Percentiles rank a stretch among this genome's conserved stretches.
Evolutionary conservation across 2,329 filamentous ascomycete genomes (phyloP).

Genomic region (Neonectria sp.): DNA sequence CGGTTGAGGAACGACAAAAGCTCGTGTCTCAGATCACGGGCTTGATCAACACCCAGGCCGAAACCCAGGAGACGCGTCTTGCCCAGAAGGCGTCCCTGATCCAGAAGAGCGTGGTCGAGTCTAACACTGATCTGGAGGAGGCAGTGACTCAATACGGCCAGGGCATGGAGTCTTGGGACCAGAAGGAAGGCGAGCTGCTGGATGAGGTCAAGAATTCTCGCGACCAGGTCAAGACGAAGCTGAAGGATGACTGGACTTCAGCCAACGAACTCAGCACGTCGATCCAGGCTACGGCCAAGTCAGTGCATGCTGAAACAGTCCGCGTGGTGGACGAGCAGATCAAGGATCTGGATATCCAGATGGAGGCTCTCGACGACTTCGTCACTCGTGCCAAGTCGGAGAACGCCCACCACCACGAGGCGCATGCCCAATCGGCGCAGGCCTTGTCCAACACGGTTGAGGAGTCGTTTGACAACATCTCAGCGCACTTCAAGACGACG

Average conservation of each 20-base stretch:
- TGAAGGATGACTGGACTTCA: constrained; percentile 88
- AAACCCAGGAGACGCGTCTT: constrained; percentile 81
- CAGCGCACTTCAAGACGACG: constrained; percentile 78
- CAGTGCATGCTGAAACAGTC: constrained; percentile 91
- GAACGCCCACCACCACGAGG: constrained; percentile 83
- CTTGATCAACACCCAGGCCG: constrained; percentile 82
- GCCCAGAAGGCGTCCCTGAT: constrained; percentile 74
- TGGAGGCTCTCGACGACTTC: constrained; percentile 92
- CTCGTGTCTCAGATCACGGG: constrained; percentile 82
- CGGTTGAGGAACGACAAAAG: constrained; percentile 80
- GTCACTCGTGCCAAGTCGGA: constrained; percentile 85
- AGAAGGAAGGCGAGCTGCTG: constrained; percentile 77
- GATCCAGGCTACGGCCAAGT: constrained; percentile 86
- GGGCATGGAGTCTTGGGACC: constrained; percentile 82
- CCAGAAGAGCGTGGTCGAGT: constrained; percentile 73
- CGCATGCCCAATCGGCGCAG: constrained; percentile 77
- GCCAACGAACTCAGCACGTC: constrained; percentile 86
- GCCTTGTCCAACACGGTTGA: constrained; percentile 78
- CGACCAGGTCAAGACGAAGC: constrained; percentile 83
- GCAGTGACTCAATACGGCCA: constrained; percentile 77
- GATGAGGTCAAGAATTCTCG: constrained; percentile 80
- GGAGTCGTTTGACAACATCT: constrained; percentile 80
- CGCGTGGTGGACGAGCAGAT: constrained; percentile 93
- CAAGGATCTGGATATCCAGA: constrained; percentile 87
- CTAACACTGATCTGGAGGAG: constrained; percentile 75